These are phyloP conservation scores for Cronartium ribicola DNA, from an alignment of 1,284 basidiomycete genomes.

Conservation along the genomic window DNA sequence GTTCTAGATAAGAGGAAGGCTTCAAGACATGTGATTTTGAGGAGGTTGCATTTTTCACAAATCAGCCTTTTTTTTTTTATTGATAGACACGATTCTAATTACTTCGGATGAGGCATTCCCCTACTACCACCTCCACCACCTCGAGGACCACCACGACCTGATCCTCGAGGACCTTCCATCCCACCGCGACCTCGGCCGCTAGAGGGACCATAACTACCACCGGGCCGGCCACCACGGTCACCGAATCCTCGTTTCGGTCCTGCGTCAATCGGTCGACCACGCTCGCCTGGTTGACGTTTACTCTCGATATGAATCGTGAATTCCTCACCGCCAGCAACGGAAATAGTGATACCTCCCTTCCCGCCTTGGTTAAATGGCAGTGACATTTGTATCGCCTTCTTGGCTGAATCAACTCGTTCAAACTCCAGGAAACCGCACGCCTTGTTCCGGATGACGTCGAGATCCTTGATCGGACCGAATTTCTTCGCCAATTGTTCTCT, in stretches of 20 bases:
- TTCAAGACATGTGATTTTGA: no score
- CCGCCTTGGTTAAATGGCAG: constrained; percentile 66
- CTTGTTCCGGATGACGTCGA: constrained; percentile 80
- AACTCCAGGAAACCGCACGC: constrained; percentile 96
- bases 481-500: constrained; percentile 61
- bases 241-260: constrained; percentile 36
- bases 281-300: constrained; percentile 39
- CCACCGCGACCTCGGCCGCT: constrained; percentile 44
- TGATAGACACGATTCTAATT: neutral
- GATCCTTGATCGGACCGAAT: constrained; percentile 80
- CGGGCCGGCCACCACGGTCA: constrained; percentile 50
- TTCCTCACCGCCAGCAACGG: constrained; percentile 52
- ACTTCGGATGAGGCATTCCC: neutral
- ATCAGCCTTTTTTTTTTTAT: neutral
- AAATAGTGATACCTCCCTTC: constrained; percentile 79
- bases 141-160: constrained; percentile 43
- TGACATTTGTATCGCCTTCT: constrained; percentile 73
- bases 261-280: constrained; percentile 33
- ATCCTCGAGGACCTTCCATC: constrained; percentile 39
- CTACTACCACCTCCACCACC: constrained; percentile 16
- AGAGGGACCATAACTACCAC: constrained; percentile 47
- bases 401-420: constrained; percentile 68
- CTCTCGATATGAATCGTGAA: constrained; percentile 38
- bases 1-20: no score
- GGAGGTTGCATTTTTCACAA: neutral